Evolutionary conservation across 1,284 basidiomycete species (phyloP), one percentile per base, ranked within the genome.

Genomic region (Flammula alnicola): DNA sequence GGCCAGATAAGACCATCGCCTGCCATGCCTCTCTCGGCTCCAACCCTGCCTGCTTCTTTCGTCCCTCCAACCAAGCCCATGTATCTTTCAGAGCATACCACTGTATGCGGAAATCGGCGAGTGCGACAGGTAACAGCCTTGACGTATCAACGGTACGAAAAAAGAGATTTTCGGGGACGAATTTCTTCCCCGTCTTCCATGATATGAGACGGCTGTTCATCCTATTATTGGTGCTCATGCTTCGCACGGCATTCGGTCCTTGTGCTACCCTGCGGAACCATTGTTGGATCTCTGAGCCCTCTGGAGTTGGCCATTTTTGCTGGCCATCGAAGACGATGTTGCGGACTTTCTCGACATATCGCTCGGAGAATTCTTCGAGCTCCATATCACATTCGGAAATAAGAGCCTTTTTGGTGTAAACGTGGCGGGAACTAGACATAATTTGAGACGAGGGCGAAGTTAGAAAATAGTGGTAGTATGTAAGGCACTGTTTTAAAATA

Each of bases 101-200:
- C 49, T 67, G 63, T 0, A 67, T 42, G 6, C 60, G 56, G 35
- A 64, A 62, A 29, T 59, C 57, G 1, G 63, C 63, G 0, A 60
- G 57, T n/a, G 57, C 31, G 54, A 63, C 58, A 14, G 60, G 63
- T n/a, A 67, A 51, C 7, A 67, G 51, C 22, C 60, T 56, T 8
- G 46, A 54, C 0, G 63, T 64, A 50, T 68, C 62, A 30, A 65
- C 43, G 0, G 59, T 59, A n/a, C 62, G 59, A 39, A 65, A 66
- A 45, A 63, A 66, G 2, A 64, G 47, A 38, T 62, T 62, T 20
- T 57, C 49, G 3, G 63, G 47, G 3, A 19, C n/a, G 27, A 65
- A 67, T 1, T 51, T 45, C 33, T 49, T 58, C 6, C 56, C 57
- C 3, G 42, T 56, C 50, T 67, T 67, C 67, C 65, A 67, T 10